Percentiles rank a stretch among this genome's conserved stretches.
Evolutionary conservation across 2,329 filamentous ascomycete species (phyloP).

Genomic region (Dactylellina drechsleri): DNA sequence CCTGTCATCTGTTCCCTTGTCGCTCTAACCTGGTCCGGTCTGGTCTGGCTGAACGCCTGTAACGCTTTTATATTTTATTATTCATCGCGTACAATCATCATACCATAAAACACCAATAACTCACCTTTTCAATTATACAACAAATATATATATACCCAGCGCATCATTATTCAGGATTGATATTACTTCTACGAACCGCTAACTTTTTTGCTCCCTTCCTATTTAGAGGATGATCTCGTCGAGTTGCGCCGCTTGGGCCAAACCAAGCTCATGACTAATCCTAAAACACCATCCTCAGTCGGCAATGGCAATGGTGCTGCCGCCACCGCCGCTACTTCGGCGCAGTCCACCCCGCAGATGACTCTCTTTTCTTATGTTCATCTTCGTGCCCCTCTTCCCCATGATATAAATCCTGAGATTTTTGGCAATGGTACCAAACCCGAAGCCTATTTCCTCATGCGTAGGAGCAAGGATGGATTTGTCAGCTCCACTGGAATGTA

Average conservation of each 20-base stretch:
- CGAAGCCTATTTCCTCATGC: conserved; percentile 96
- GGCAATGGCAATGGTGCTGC: conserved; percentile 63
- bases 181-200: neutral
- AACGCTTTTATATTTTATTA: too few relatives aligned
- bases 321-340: conserved; percentile 65
- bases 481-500: conserved; percentile 85
- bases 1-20: neutral
- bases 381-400: conserved; percentile 85
- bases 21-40: neutral
- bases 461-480: conserved; percentile 83
- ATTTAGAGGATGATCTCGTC: conserved; percentile 76
- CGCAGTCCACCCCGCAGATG: conserved; percentile 70
- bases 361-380: conserved; percentile 92
- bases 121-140: too few relatives aligned
- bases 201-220: neutral
- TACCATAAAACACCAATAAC: too few relatives aligned
- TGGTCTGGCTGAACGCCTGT: too few relatives aligned
- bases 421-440: conserved; percentile 76
- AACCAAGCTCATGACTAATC: conserved; percentile 79
- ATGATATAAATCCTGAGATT: conserved; percentile 78
- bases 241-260: conserved; percentile 88
- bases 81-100: too few relatives aligned
- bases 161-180: too few relatives aligned
- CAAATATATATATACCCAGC: too few relatives aligned
- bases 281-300: conserved; percentile 19